Base-by-base conservation (phyloP, 169 alveolate species). In the Plasmodium gallinaceum region DNA sequence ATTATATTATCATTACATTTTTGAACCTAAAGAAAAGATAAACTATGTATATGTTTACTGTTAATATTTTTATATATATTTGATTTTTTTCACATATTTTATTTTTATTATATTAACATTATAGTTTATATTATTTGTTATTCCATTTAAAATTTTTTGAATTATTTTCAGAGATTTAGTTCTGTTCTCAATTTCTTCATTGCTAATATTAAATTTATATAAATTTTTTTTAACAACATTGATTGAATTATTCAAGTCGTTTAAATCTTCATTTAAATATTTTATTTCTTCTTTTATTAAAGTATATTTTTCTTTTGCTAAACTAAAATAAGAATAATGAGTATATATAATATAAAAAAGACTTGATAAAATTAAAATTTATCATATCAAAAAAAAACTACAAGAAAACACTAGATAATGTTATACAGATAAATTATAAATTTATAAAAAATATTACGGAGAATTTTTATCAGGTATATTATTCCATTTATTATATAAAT, bases 231-330 rank as follows among this genome's bases (percentile, higher is more conserved):
- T 85, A 7, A 85, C 91, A 43, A 85, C 57, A 58, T 85, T 58
- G 14, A 85, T 74, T 7, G 91, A 69, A 72, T 70, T 85, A 20
- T 85, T 86, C 32, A 85, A 73, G 22, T 85, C 91, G 32, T 85
- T 70, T 60, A 85, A 20, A 64, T 85, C 91, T 54, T 69, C 66
- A 72, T 85, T 70, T 43, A 85, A 65, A 37, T 85, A 85, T 58
- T 85, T 85, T 85, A 85, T 85, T 69, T 85, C 91, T 51, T 85
- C 91, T 32, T 52, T 85, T 57, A 85, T 85, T 43, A 52, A 73
- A 42, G 20, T 9, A 48, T 70, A 85, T 60, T 68, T 85, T 12
- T 85, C 91, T 73, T 51, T 85, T 70, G 91, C 91, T 18, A 70
- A 60, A 2, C 91, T 85, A 61, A 39, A 24, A 43, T 22, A 37